Base-by-base conservation (phyloP, 2,329 filamentous ascomycete genomes). In the Didymellaceae sp. region DNA sequence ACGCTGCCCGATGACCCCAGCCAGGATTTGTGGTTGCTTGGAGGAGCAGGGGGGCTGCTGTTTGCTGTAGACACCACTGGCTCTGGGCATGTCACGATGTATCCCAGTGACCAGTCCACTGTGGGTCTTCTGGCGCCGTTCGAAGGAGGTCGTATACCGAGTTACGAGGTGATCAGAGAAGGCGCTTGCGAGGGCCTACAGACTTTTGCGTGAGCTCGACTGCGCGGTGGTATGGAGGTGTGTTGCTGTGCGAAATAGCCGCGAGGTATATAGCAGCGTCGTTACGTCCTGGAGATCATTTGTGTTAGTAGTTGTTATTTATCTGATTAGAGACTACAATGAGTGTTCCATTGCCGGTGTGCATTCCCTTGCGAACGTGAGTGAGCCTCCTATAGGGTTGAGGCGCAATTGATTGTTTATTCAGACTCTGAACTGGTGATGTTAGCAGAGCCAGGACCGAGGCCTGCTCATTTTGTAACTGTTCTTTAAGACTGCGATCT, bases 41-140 rank as follows among this genome's bases (percentile, higher is more conserved):
- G 71, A 17, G 71, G 68, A 4, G 62, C 57, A 6, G 62, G 63
- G 5, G 70, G 68, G 4, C 37, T 73, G 25, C 26, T 73, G 14
- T 58, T 73, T 17, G 71, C 70, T 4, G 54, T 57, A 2, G 71
- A 73, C 45, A 68, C 62, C 1, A 59, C 47, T 5, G 71, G 68
- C 4, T 37, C 51, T 3, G 71, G 71, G 7, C 70, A 74, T 47
- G 46, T 59, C 9, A 72, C 68, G 0, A 48, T 26, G 3, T 74
- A 73, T 54, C 68, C 70, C 5, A 59, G 57, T 3, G 68, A 74
- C 49, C 48, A 64, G 42, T 46, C 58, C 22, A 73, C 72, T 1
- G 51, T 70, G 4, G 52, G 60, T 2, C 44, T 73, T 11, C 41
- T 57, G 7, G 59, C 68, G 6, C 70, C 67, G 1, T 70, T 72